Conservation (phyloP, 2,329 filamentous ascomycete genomes). For the Gliomastix tumulicola region DNA sequence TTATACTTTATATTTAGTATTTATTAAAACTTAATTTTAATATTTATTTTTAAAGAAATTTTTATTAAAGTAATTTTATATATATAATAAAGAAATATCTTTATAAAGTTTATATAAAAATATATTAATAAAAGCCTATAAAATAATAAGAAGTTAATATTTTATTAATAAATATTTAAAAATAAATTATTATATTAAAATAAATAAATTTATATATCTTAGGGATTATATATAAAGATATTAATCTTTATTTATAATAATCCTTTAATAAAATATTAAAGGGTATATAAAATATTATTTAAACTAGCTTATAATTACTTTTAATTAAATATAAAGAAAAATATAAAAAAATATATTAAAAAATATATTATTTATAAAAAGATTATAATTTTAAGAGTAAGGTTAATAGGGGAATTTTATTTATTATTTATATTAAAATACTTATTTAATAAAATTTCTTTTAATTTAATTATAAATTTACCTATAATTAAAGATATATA, state of each 20-base stretch:
- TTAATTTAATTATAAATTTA: not conserved
- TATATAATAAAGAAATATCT: not conserved
- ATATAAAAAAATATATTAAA: not conserved
- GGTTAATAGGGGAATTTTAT: not conserved
- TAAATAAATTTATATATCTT: not conserved
- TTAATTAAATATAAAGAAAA: not conserved
- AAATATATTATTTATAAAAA: not conserved
- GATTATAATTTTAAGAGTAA: not conserved
- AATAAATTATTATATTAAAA: not conserved
- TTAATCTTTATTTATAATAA: not conserved
- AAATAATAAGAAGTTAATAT: not conserved
- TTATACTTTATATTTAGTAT: not conserved
- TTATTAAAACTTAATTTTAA: not conserved
- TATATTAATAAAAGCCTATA: slow-evolving; percentile 1
- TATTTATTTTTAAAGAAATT: too few species aligned
- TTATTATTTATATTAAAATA: not conserved
- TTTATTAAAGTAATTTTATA: slow-evolving; percentile 1
- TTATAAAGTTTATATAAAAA: not conserved
- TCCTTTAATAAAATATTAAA: not conserved
- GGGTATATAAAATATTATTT: not conserved
- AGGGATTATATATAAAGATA: not conserved
- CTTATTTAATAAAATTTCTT: not conserved
- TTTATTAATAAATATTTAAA: not conserved
- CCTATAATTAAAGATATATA: not conserved
- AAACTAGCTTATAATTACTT: not conserved